Conservation (phyloP, 2,329 filamentous ascomycete species). For the Chalaropsis ovoidea region DNA sequence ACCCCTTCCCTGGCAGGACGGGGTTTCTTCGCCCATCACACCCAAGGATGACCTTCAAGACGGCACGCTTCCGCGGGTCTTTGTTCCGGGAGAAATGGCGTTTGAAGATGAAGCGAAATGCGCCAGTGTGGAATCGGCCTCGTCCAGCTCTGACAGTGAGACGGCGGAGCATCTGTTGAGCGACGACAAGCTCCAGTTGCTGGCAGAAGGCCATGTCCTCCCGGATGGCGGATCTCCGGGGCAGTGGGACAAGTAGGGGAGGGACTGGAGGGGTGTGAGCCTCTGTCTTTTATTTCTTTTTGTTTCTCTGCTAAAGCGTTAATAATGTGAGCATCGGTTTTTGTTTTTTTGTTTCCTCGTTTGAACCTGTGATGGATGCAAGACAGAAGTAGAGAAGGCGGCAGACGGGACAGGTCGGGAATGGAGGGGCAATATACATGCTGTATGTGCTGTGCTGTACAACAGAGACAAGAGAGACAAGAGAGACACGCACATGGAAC, state of each 20-base stretch:
- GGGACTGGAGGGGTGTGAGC: too few relatives aligned
- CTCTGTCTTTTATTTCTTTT: too few relatives aligned
- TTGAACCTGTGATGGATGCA: too few relatives aligned
- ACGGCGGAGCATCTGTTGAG: neutral
- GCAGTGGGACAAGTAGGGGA: too few relatives aligned
- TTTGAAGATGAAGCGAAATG: neutral
- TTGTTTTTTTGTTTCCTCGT: too few relatives aligned
- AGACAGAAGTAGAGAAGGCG: too few relatives aligned
- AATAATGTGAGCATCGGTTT: too few relatives aligned
- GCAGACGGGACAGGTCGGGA: too few relatives aligned
- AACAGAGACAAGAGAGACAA: neutral
- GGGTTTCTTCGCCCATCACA: neutral
- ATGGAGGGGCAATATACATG: constrained; percentile 1
- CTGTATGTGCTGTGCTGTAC: neutral
- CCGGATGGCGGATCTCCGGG: too few relatives aligned
- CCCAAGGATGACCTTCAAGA: neutral
- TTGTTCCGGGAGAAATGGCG: neutral
- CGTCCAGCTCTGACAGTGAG: neutral
- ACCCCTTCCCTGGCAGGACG: neutral
- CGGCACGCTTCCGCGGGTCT: neutral
- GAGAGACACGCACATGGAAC: too few relatives aligned
- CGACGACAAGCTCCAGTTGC: neutral
- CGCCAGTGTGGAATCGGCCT: neutral
- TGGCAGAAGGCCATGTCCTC: neutral
- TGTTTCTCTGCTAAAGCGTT: too few relatives aligned